Conservation (phyloP, 345 rosid genomes). For the Eucalyptus urophylla region DNA sequence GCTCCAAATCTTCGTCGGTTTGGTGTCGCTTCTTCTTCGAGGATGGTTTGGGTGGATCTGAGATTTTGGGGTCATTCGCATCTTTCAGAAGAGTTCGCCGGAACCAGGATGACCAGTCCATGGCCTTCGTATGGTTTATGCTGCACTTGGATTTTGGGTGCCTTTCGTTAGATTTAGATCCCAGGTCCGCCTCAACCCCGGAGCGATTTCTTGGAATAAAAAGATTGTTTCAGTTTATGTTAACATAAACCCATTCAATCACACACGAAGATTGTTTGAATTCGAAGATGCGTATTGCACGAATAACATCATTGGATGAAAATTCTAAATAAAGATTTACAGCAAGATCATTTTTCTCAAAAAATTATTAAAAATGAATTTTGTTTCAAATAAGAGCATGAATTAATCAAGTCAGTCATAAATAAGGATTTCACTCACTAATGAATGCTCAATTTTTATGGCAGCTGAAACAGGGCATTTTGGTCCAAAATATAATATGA, state of each 20-base stretch:
- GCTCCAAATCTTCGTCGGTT: constrained; percentile 17
- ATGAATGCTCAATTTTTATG: no score
- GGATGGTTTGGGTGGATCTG: not conserved
- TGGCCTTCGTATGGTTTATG: not conserved
- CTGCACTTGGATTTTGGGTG: not conserved
- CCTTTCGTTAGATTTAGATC: not conserved
- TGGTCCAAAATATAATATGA: not conserved
- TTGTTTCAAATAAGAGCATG: no score
- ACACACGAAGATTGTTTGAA: not conserved
- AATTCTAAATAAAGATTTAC: no score
- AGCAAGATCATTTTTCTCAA: no score
- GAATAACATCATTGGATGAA: no score
- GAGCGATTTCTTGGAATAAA: not conserved
- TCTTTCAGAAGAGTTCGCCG: constrained; percentile 30
- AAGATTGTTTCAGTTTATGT: not conserved
- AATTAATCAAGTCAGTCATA: not conserved
- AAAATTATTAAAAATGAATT: no score
- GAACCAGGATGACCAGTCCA: constrained; percentile 54
- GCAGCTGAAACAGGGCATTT: accelerated
- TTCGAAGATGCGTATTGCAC: not conserved
- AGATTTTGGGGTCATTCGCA: not conserved
- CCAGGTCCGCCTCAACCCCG: not conserved
- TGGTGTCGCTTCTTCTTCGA: not conserved
- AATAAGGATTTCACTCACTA: not conserved
- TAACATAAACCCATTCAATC: not conserved